A percentile compares a stretch with the other conserved stretches of the same genome.
phyloP scores from a whole-genome alignment of 192 early-diverging fungal species.

The Podila minutissima region DNA sequence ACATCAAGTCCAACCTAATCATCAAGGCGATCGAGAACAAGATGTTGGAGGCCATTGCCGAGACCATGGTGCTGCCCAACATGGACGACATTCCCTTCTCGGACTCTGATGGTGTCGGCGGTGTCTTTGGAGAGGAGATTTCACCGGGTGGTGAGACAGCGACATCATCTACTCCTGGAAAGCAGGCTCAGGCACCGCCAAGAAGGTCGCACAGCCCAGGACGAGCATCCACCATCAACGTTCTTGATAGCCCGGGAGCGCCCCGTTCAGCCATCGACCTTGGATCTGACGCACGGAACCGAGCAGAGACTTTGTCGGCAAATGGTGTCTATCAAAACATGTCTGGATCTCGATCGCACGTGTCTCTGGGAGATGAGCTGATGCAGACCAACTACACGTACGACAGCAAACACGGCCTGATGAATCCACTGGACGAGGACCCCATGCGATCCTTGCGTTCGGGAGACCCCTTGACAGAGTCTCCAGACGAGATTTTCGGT shows the following conservation, averaged over 20 bases:
- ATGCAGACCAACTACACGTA: constrained; percentile 30
- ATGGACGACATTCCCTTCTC: constrained; percentile 91
- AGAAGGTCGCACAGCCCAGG: constrained; percentile 8
- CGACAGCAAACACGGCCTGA: constrained; percentile 4
- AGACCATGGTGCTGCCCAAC: constrained; percentile 85
- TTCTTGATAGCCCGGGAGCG: background rate
- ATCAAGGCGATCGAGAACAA: constrained; percentile 87
- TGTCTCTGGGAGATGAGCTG: constrained; percentile 28
- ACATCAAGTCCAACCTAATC: constrained; percentile 81
- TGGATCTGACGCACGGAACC: constrained; percentile 16
- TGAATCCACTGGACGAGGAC: constrained; percentile 14
- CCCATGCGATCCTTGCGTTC: constrained; percentile 13
- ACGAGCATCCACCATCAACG: constrained; percentile 25
- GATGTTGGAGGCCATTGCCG: constrained; percentile 82
- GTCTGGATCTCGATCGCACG: constrained; percentile 10
- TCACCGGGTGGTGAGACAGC: constrained; percentile 11
- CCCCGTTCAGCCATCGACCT: constrained; percentile 34
- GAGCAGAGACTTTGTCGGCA: constrained; percentile 11
- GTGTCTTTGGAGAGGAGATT: constrained; percentile 64
- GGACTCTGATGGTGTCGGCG: constrained; percentile 63
- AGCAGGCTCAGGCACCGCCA: background rate
- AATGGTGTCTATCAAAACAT: constrained; percentile 12
- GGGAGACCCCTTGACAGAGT: constrained; percentile 1
- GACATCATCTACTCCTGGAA: background rate
- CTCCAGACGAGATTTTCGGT: constrained; percentile 5